phyloP scores from a whole-genome alignment of 2,329 filamentous ascomycete species.

The Cladosporium sp. region DNA sequence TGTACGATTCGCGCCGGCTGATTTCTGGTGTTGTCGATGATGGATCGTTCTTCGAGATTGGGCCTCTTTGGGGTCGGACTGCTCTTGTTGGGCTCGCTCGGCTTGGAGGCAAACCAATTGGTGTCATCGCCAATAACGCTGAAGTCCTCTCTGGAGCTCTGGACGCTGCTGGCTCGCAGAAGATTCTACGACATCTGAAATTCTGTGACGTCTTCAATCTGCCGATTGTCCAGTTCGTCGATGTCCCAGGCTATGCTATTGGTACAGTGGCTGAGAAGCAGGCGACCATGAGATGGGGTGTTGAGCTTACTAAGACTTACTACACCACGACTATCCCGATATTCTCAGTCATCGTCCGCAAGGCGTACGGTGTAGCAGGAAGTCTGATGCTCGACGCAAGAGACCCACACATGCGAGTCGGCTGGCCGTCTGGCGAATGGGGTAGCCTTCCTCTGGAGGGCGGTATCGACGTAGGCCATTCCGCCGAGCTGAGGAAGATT shows the following conservation, averaged over 20 bases:
- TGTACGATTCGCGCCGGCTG: constrained; percentile 61
- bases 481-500: constrained; percentile 58
- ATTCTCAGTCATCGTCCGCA: constrained; percentile 62
- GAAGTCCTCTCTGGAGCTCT: constrained; percentile 60
- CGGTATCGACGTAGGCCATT: constrained; percentile 65
- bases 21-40: constrained; percentile 59
- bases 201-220: constrained; percentile 67
- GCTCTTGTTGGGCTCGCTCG: constrained; percentile 62
- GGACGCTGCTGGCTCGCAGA: constrained; percentile 62
- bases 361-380: constrained; percentile 64
- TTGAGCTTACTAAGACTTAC: constrained; percentile 62
- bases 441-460: constrained; percentile 63
- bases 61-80: constrained; percentile 62
- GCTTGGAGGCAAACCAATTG: constrained; percentile 57
- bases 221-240: constrained; percentile 63
- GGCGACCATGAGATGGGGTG: constrained; percentile 65
- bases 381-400: constrained; percentile 65
- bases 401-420: constrained; percentile 61
- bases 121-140: constrained; percentile 61
- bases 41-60: constrained; percentile 64
- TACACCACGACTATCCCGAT: constrained; percentile 63
- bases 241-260: constrained; percentile 64
- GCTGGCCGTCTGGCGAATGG: constrained; percentile 66
- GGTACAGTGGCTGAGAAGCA: constrained; percentile 63
- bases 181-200: constrained; percentile 61